A percentile compares a stretch with the other conserved stretches of the same genome.
Conservation (phyloP, 2,329 filamentous ascomycete genomes). For the Trichocomaceae sp. region DNA sequence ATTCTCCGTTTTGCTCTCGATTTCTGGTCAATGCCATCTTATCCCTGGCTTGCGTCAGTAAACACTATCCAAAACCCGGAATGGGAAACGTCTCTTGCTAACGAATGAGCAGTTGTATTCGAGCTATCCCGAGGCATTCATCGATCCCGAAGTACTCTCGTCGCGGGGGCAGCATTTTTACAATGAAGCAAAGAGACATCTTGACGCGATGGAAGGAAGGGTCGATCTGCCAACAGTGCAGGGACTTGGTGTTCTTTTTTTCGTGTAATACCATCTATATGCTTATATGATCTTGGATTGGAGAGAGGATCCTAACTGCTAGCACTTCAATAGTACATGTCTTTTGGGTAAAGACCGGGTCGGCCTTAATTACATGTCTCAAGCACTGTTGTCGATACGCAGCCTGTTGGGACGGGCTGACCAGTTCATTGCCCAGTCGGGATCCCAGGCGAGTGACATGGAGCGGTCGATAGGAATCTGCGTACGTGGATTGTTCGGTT, state of each 20-base stretch:
- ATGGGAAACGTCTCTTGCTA: background rate
- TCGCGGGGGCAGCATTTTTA: slow-evolving; percentile 25
- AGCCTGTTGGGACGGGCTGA: background rate
- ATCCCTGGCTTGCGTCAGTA: slow-evolving; percentile 27
- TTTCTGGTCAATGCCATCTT: slow-evolving; percentile 33
- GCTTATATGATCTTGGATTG: background rate
- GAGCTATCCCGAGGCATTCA: slow-evolving; percentile 23
- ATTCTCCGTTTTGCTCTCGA: slow-evolving; percentile 26
- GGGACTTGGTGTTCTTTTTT: slow-evolving; percentile 21
- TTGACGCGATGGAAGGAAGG: slow-evolving; percentile 22
- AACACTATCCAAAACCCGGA: background rate
- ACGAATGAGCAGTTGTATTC: slow-evolving; percentile 17
- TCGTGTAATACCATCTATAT: background rate
- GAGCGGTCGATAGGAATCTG: slow-evolving; percentile 6
- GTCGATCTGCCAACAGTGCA: slow-evolving; percentile 23
- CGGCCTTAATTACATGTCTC: slow-evolving; percentile 9
- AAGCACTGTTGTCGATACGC: slow-evolving; percentile 6
- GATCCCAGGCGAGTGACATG: slow-evolving; percentile 5
- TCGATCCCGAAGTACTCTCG: slow-evolving; percentile 20
- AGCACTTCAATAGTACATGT: background rate
- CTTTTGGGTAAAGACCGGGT: slow-evolving; percentile 13
- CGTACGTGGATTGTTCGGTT: slow-evolving; percentile 9
- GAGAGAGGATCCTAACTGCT: background rate
- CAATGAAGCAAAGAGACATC: slow-evolving; percentile 23
- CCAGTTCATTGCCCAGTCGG: slow-evolving; percentile 8